Evolutionary conservation across 371 early-diverging fungal species (phyloP), one percentile per base, ranked within the genome.

Genomic region (Syncephalis fuscata): DNA sequence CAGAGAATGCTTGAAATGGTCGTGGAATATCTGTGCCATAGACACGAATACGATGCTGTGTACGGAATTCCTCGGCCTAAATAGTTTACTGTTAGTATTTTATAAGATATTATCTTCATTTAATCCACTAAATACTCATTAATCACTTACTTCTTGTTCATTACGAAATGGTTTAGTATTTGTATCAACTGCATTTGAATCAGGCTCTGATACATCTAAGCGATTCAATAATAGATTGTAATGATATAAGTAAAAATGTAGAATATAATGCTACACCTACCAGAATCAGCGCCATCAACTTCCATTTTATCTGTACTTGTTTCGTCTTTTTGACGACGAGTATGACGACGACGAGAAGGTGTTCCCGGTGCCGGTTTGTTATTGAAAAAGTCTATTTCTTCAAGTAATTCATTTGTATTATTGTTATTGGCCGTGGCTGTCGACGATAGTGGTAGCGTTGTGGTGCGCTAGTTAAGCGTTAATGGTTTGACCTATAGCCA

Each of bases 21-120:
- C 78, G 66, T 4, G 92, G 91, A 1, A 87, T 67, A 57, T 92
- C 92, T 9, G 77, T 74, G 10, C 93, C 94, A 39, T 82, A 82
- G 0, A 89, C 76, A 32, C 71, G 74, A 56, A 95, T 94, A 45
- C 71, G 65, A 51, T 88, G 58, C 39, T 70, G 54, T 51, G 79
- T 86, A 36, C 92, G 77, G 56, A 76, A 74, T 17, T 46, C 50
- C 21, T 57, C 50, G 4, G 65, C 68, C 57, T 63, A 43, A 1
- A 10, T 21, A 32, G 11, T 32, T 40, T n/a, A 40, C 3, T 40
- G 15, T 9, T 16, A 40, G 17, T 8, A 9, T 40, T n/a, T n/a
- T n/a, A n/a, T n/a, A n/a, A n/a, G n/a, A n/a, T n/a, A 40, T 40
- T 40, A 40, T 5, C 15, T 15, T 8, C 3, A 40, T 36, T 41